Evolutionary conservation across 1,284 basidiomycete species (phyloP).

Genomic region (Cutaneotrichosporon cutaneum): DNA sequence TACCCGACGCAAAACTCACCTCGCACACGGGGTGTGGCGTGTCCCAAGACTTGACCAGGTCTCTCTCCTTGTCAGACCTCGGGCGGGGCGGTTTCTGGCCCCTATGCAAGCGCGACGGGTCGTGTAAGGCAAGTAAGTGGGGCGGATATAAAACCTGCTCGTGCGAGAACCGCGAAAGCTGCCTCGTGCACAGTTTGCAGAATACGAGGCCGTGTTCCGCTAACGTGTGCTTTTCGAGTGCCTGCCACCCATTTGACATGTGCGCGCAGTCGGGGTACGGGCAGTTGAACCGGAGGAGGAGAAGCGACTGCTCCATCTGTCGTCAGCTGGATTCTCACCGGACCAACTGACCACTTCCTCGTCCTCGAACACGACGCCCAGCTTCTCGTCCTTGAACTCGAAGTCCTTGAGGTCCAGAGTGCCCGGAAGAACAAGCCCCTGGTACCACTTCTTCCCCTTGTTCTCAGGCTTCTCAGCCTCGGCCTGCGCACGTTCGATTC

Average conservation of each 20-base stretch:
- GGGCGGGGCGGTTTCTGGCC: slow-evolving; percentile 46
- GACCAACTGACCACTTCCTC: slow-evolving; percentile 64
- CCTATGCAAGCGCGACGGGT: slow-evolving; percentile 68
- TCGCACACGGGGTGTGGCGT: slow-evolving; percentile 54
- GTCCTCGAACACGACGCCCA: slow-evolving; percentile 83
- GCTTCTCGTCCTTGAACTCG: slow-evolving; percentile 70
- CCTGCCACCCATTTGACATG: slow-evolving; percentile 81
- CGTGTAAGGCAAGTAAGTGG: slow-evolving; percentile 68
- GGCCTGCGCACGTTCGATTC: slow-evolving; percentile 41
- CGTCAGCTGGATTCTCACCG: not conserved
- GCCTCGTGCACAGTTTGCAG: slow-evolving; percentile 84
- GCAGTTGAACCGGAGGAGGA: slow-evolving; percentile 84
- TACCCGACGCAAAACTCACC: slow-evolving; percentile 52
- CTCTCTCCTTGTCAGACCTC: slow-evolving; percentile 42
- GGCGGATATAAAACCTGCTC: slow-evolving; percentile 85
- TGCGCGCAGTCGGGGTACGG: slow-evolving; percentile 77
- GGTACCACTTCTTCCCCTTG: slow-evolving; percentile 45
- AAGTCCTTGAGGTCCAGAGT: slow-evolving; percentile 45
- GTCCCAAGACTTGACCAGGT: slow-evolving; percentile 50
- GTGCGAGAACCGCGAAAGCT: slow-evolving; percentile 94
- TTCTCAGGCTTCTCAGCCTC: slow-evolving; percentile 41
- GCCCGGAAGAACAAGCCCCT: slow-evolving; percentile 43
- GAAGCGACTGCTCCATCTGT: slow-evolving; percentile 85
- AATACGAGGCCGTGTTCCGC: slow-evolving; percentile 68
- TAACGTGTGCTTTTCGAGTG: slow-evolving; percentile 66